Evolutionary conservation across 2,329 filamentous ascomycete genomes (phyloP), one percentile per base, ranked within the genome.

Genomic region (Phoma sp.): DNA sequence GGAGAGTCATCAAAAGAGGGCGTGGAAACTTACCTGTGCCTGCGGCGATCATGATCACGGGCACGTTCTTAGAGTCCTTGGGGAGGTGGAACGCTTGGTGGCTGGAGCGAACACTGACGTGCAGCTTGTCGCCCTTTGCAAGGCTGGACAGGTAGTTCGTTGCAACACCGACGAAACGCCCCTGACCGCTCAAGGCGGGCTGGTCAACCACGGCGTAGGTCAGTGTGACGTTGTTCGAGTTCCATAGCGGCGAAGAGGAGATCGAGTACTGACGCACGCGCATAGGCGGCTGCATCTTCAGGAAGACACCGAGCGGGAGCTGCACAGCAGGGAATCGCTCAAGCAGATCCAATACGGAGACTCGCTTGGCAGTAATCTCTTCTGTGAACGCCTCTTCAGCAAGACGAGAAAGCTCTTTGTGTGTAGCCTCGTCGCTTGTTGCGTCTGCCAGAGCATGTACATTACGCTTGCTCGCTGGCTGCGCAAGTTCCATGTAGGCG

Each of bases 221-320:
- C 24, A 93, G 80, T 0, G 87, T 86, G 45, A 83, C 82, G 52
- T 79, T 79, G 9, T 75, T 77, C 0, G 83, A 78, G 57, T 87
- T 81, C 58, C 77, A 79, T 0, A 90, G 78, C 0, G 89, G 88
- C 0, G 89, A 90, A 0, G 89, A 91, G 0, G 89, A 91, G 66
- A 93, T 91, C 29, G 86, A 90, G 78, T 92, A 92, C 71, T 90
- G 87, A n/a, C 89, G 83, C 35, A 90, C 81, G 25, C 89, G 86
- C 86, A 95, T 90, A 0, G 89, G 87, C 1, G 89, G 88, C 0
- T 92, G 82, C 80, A 91, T 87, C 30, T 81, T 80, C 7, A 95
- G 79, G 76, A 89, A 93, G 14, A 83, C 76, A 3, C 82, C 82
- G 23, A 95, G 81, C 0, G 89, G 81, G 0, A 93, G 73, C 2